These are phyloP conservation scores for Persicaria maculosa DNA, from an alignment of 148 eudicot genomes.

Conservation along the genomic window DNA sequence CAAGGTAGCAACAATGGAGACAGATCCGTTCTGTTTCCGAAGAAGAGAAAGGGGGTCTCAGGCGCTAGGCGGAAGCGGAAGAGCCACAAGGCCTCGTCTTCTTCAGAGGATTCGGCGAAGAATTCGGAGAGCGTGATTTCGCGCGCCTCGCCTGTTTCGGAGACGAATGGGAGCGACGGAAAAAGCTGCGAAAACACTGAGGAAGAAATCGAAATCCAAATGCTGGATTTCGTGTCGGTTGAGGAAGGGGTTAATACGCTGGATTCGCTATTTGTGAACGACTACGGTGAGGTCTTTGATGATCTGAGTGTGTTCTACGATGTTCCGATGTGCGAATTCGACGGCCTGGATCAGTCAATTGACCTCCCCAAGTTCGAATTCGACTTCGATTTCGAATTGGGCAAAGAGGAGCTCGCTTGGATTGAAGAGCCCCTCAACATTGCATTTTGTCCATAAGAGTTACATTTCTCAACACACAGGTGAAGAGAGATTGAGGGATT, in stretches of 20 bases:
- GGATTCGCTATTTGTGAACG: conserved; percentile 23
- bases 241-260: conserved; percentile 41
- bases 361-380: conserved; percentile 64
- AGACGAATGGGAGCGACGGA: background rate
- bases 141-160: background rate
- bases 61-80: conserved; percentile 59
- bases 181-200: background rate
- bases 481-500: no score
- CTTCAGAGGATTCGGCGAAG: background rate
- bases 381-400: conserved; percentile 56
- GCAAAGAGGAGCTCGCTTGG: conserved; percentile 43
- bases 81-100: no score
- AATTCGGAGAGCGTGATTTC: background rate
- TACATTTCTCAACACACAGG: no score
- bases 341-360: conserved; percentile 10
- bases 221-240: background rate
- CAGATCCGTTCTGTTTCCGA: conserved; percentile 12
- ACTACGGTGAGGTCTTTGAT: conserved; percentile 29
- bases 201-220: background rate
- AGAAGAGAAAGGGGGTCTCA: conserved; percentile 26
- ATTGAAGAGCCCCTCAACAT: conserved; percentile 54
- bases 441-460: conserved; percentile 47
- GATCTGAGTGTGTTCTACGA: conserved; percentile 31
- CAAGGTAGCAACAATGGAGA: conserved; percentile 45
- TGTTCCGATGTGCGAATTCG: conserved; percentile 29